Conservation (phyloP, 495 filamentous ascomycete species). For the Astrothelium macrocarpum region DNA sequence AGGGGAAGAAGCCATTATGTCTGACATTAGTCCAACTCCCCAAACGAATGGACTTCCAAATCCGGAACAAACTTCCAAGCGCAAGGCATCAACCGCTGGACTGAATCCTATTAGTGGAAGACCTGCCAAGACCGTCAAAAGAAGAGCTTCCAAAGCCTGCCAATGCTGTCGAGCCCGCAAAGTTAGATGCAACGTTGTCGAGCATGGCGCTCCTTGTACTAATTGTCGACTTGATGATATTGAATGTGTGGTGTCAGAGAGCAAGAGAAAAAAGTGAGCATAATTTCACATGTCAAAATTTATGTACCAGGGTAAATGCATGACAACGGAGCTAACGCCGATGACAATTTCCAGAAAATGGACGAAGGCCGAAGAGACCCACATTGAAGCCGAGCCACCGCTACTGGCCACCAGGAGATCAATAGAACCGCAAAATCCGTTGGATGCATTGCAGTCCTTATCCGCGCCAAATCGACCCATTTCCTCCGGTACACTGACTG, state of each 20-base stretch:
- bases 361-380: conserved; percentile 27
- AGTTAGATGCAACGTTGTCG: conserved; percentile 89
- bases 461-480: conserved; percentile 1
- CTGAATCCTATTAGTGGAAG: conserved; percentile 34
- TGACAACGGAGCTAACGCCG: not conserved
- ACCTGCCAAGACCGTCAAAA: conserved; percentile 51
- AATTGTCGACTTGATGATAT: conserved; percentile 86
- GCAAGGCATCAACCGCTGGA: conserved; percentile 32
- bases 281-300: not conserved
- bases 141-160: conserved; percentile 79
- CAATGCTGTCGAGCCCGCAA: conserved; percentile 79
- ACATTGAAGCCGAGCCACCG: not conserved
- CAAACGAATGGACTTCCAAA: not conserved
- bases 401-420: not conserved
- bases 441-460: conserved; percentile 14
- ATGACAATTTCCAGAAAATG: conserved; percentile 23
- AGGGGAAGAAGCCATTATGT: not conserved
- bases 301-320: not conserved
- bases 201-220: conserved; percentile 75
- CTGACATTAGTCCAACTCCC: not conserved
- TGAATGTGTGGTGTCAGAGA: conserved; percentile 81
- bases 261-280: conserved; percentile 76
- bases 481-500: not conserved
- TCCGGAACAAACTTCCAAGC: conserved; percentile 25
- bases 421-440: conserved; percentile 18